Evolutionary conservation across 805 yeast genomes (phyloP).

Genomic region (Saccharomycopsis fodiens): DNA sequence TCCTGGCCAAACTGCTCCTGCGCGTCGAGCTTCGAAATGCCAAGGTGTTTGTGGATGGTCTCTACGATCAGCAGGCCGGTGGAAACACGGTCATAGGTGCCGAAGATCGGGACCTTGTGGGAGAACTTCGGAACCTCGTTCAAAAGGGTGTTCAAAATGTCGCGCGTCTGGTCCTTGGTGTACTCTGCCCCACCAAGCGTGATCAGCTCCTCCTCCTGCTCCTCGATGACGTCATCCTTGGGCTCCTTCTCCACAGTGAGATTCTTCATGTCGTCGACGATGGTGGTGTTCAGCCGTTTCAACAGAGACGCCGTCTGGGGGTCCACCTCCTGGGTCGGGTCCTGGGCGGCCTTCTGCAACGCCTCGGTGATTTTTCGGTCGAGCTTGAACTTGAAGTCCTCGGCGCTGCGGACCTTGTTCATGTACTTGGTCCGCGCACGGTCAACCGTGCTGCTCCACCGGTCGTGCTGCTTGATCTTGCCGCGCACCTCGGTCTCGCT

Average conservation of each 20-base stretch:
- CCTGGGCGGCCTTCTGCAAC: conserved; percentile 9
- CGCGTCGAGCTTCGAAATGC: conserved; percentile 38
- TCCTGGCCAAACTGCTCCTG: conserved; percentile 75
- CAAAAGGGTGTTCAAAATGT: conserved; percentile 36
- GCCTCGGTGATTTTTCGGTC: conserved; percentile 32
- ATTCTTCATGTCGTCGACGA: conserved; percentile 20
- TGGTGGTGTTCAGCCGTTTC: conserved; percentile 20
- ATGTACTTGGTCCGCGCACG: conserved; percentile 59
- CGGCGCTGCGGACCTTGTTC: conserved; percentile 68
- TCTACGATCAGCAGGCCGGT: conserved; percentile 54
- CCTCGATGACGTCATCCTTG: conserved; percentile 14
- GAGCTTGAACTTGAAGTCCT: conserved; percentile 48
- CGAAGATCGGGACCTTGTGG: conserved; percentile 60
- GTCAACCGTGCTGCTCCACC: conserved; percentile 40
- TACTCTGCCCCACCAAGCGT: conserved; percentile 31
- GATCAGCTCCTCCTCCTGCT: conserved; percentile 25
- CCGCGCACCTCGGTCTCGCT: conserved; percentile 46
- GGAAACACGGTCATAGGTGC: conserved; percentile 54
- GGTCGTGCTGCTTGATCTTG: conserved; percentile 46
- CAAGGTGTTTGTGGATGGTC: conserved; percentile 47
- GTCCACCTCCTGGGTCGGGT: conserved; percentile 15
- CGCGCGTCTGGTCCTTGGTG: conserved; percentile 35
- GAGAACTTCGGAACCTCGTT: conserved; percentile 43
- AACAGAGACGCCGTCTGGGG: conserved; percentile 9
- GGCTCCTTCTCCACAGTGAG: conserved; percentile 22